Evolutionary conservation across 2,329 filamentous ascomycete species (phyloP).

Genomic region (Rhytidhysteron rufulum): DNA sequence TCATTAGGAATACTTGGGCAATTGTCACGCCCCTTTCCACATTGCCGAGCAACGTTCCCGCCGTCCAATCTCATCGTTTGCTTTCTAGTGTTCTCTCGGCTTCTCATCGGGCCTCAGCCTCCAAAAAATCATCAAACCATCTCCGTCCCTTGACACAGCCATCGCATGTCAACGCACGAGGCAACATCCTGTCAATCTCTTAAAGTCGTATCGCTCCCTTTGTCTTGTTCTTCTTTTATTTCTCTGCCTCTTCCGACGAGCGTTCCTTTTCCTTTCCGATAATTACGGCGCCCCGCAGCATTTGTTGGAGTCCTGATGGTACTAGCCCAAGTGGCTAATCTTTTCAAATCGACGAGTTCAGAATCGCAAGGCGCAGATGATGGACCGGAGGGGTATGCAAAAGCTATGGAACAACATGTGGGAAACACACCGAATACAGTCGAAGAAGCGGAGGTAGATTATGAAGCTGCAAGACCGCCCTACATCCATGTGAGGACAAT

Average conservation of each 20-base stretch:
- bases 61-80: too few species aligned
- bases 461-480: conserved; percentile 44
- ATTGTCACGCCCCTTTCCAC: too few species aligned
- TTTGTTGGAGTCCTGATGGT: conserved; percentile 40
- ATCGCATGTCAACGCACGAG: too few species aligned
- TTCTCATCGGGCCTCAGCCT: neutral
- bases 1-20: too few species aligned
- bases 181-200: too few species aligned
- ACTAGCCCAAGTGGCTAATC: conserved; percentile 47
- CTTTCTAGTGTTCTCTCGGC: neutral
- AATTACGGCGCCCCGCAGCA: conserved; percentile 12
- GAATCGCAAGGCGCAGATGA: conserved; percentile 34
- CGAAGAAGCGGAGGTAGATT: conserved; percentile 29
- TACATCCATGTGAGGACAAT: conserved; percentile 43
- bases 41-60: too few species aligned
- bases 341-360: conserved; percentile 36
- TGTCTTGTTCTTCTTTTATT: neutral
- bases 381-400: conserved; percentile 24
- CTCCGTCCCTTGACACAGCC: neutral
- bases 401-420: conserved; percentile 20
- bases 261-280: neutral
- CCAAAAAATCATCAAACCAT: neutral
- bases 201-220: too few species aligned
- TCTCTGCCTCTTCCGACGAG: neutral
- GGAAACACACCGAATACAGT: conserved; percentile 17